Conservation (phyloP, 1,284 basidiomycete species). For the Apiotrichum laibachii region DNA sequence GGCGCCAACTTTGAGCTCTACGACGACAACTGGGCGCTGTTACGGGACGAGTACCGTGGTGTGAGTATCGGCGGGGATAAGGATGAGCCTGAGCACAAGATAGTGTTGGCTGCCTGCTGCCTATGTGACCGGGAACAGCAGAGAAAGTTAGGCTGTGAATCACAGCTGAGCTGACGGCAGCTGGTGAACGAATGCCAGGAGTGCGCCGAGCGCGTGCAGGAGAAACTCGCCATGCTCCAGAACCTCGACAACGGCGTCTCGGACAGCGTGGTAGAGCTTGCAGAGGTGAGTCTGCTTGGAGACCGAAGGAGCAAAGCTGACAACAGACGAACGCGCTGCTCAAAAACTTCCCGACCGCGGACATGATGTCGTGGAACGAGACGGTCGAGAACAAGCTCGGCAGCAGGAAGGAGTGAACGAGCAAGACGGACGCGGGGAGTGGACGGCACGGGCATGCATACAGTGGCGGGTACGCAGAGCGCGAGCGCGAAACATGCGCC, state of each 20-base stretch:
- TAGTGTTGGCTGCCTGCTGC: no score
- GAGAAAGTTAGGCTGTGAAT: not conserved
- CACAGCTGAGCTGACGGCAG: constrained; percentile 18
- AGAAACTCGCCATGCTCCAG: constrained; percentile 39
- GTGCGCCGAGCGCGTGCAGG: constrained; percentile 34
- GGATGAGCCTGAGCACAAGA: no score
- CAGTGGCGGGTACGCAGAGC: no score
- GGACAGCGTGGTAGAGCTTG: constrained; percentile 44
- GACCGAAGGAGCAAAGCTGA: not conserved
- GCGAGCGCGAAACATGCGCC: no score
- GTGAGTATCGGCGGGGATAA: constrained; percentile 21
- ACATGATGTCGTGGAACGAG: constrained; percentile 48
- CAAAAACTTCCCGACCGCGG: constrained; percentile 40
- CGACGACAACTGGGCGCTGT: constrained; percentile 40
- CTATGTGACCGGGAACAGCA: not conserved
- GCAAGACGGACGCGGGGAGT: not conserved
- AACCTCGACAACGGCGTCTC: constrained; percentile 39
- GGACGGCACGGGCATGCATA: no score
- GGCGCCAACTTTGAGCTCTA: constrained; percentile 42
- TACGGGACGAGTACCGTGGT: constrained; percentile 43
- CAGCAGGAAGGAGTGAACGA: not conserved
- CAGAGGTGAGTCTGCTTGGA: constrained; percentile 32
- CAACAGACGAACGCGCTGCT: constrained; percentile 43
- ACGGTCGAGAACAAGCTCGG: constrained; percentile 11
- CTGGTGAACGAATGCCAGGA: constrained; percentile 33